A percentile compares a stretch with the other conserved stretches of the same genome.
These are phyloP conservation scores for Pestalotiopsis sp. DNA, from an alignment of 2,329 filamentous ascomycete species.

Conservation along the genomic window DNA sequence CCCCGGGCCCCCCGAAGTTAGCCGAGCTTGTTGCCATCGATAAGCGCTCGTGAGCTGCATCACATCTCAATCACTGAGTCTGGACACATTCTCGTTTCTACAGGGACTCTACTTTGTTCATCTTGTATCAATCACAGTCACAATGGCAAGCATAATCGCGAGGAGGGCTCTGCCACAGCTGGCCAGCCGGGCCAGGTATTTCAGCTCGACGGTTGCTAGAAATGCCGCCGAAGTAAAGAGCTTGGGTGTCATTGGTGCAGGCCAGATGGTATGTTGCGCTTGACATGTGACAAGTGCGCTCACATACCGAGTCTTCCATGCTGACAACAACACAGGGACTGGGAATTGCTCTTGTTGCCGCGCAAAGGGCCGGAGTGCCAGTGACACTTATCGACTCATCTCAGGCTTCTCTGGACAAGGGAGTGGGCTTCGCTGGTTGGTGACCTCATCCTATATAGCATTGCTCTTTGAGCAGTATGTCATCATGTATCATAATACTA, in stretches of 20 bases:
- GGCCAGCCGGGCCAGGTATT: slow-evolving; percentile 53
- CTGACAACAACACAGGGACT: slow-evolving; percentile 65
- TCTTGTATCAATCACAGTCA: slow-evolving; percentile 9
- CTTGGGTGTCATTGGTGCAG: slow-evolving; percentile 89
- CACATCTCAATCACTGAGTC: background rate
- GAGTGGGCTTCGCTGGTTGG: slow-evolving; percentile 82
- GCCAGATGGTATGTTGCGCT: slow-evolving; percentile 77
- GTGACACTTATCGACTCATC: slow-evolving; percentile 86
- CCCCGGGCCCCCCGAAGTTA: slow-evolving; percentile 10
- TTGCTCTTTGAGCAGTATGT: background rate
- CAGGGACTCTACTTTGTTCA: background rate
- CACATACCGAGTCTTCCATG: slow-evolving; percentile 19
- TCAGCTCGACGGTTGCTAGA: slow-evolving; percentile 68
- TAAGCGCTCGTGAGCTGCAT: background rate
- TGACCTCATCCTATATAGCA: slow-evolving; percentile 12
- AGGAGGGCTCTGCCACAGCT: slow-evolving; percentile 39
- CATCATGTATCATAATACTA: background rate
- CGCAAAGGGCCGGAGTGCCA: slow-evolving; percentile 78
- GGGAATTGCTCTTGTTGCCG: slow-evolving; percentile 93
- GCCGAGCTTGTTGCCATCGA: slow-evolving; percentile 10
- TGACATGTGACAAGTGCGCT: slow-evolving; percentile 36
- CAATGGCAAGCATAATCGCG: slow-evolving; percentile 42
- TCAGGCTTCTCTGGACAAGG: slow-evolving; percentile 84
- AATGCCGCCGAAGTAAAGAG: slow-evolving; percentile 76
- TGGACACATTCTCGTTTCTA: background rate